phyloP scores from a whole-genome alignment of 768 basidiomycete genomes.

The Coprinellus micaceus region DNA sequence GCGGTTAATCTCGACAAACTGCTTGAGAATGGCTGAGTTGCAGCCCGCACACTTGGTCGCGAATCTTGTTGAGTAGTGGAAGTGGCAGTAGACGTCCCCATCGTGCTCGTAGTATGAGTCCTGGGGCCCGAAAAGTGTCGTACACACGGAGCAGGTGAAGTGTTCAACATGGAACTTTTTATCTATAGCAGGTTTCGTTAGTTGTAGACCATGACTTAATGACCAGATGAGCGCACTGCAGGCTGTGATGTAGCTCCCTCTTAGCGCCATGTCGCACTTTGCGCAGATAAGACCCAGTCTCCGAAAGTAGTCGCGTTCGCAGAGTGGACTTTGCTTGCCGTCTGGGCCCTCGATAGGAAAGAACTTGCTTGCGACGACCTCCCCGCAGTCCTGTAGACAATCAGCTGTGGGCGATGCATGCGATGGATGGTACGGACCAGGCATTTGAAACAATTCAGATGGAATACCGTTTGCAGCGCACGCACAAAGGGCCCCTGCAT shows the following conservation, averaged over 20 bases:
- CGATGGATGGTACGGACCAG: constrained; percentile 54
- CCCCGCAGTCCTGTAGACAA: constrained; percentile 78
- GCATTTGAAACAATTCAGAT: constrained; percentile 98
- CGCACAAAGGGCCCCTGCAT: constrained; percentile 97
- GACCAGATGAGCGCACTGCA: constrained; percentile 61
- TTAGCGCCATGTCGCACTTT: constrained; percentile 89
- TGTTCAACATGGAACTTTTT: constrained; percentile 99
- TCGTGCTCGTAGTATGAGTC: constrained; percentile 99
- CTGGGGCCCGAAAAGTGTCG: constrained; percentile 93
- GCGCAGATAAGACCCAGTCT: constrained; percentile 94
- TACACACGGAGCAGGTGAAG: constrained; percentile 96
- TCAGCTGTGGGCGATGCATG: not conserved
- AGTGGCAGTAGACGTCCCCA: constrained; percentile 97
- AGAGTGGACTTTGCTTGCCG: constrained; percentile 88
- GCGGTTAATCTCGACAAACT: constrained; percentile 99
- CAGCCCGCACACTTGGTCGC: constrained; percentile 99
- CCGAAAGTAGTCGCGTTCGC: constrained; percentile 97
- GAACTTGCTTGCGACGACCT: constrained; percentile 96
- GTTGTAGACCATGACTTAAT: not conserved
- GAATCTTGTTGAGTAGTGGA: constrained; percentile 97
- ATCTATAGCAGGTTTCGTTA: constrained; percentile 47
- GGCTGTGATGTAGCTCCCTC: constrained; percentile 98
- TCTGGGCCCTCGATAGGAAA: constrained; percentile 95
- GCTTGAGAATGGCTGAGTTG: constrained; percentile 94
- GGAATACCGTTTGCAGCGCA: constrained; percentile 89